Conservation (phyloP, 306 rosid species). For the Lithocarpus polystachyus region DNA sequence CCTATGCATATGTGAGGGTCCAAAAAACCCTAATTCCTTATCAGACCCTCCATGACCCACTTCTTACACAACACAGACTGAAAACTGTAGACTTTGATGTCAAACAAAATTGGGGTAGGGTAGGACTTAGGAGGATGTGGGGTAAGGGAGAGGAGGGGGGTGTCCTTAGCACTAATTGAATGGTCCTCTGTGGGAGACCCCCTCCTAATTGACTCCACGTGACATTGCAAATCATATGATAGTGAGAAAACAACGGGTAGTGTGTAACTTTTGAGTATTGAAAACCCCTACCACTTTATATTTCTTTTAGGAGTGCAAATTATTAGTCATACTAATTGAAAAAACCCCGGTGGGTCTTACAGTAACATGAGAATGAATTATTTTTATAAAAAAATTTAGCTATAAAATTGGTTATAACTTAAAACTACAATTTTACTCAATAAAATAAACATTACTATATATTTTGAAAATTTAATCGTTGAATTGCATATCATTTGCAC, state of each 20-base stretch:
- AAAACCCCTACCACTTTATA: not conserved
- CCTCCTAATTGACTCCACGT: conserved; percentile 39
- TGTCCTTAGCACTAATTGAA: conserved; percentile 45
- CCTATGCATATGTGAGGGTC: conserved; percentile 27
- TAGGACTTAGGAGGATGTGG: conserved; percentile 17
- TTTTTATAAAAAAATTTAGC: no score
- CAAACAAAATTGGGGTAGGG: conserved; percentile 31
- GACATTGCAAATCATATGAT: conserved; percentile 32
- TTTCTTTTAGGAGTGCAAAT: no score
- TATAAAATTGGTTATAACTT: no score
- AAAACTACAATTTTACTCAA: no score
- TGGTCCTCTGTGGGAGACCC: conserved; percentile 38
- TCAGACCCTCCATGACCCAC: conserved; percentile 25
- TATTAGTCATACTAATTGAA: no score
- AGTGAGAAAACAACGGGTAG: conserved; percentile 12
- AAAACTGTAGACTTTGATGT: conserved; percentile 28
- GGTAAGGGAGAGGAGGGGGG: conserved; percentile 21
- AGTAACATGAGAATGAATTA: not conserved
- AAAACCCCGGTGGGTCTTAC: not conserved
- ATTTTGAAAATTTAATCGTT: no score
- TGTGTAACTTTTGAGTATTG: not conserved
- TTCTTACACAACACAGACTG: conserved; percentile 32
- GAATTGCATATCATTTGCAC: accelerated
- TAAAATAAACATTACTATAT: no score
- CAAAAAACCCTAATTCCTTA: conserved; percentile 37